Percentiles rank a stretch among this genome's conserved stretches.
These are phyloP conservation scores for Curvularia sp. DNA, from an alignment of 2,329 filamentous ascomycete genomes.

Conservation along the genomic window DNA sequence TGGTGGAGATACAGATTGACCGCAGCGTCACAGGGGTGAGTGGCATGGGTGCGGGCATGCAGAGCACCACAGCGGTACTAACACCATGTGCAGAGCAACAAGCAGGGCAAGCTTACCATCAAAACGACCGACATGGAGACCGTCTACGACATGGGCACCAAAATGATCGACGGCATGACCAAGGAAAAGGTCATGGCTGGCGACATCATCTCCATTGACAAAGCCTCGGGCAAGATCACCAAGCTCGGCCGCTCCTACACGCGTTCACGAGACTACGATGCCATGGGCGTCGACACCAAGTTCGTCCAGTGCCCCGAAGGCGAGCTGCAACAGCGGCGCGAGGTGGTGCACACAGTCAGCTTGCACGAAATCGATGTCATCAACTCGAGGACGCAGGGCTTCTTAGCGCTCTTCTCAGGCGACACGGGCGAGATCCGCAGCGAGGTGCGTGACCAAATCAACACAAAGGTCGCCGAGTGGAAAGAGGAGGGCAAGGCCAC, in stretches of 20 bases:
- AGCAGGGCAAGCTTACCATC: conserved; percentile 98
- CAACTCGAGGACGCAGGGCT: conserved; percentile 98
- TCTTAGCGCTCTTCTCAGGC: conserved; percentile 94
- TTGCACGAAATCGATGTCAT: conserved; percentile 99
- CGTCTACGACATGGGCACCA: conserved; percentile 98
- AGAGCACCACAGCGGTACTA: conserved; percentile 13
- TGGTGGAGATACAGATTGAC: conserved; percentile 98
- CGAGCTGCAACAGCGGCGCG: conserved; percentile 95
- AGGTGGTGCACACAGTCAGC: conserved; percentile 95
- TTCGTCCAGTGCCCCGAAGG: conserved; percentile 98
- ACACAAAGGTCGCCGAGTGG: conserved; percentile 98
- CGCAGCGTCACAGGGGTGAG: conserved; percentile 85
- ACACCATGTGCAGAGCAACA: conserved; percentile 68
- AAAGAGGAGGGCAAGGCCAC: conserved; percentile 99
- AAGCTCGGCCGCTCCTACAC: conserved; percentile 96
- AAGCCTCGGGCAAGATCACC: conserved; percentile 96
- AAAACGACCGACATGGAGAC: conserved; percentile 99
- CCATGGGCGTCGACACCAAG: conserved; percentile 98
- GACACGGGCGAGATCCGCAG: conserved; percentile 98
- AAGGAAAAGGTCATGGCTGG: conserved; percentile 99
- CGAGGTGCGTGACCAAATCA: conserved; percentile 98
- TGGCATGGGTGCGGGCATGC: conserved; percentile 4
- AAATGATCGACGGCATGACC: conserved; percentile 99
- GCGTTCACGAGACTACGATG: conserved; percentile 95
- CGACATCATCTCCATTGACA: conserved; percentile 98